Evolutionary conservation across 768 basidiomycete species (phyloP), one percentile per base, ranked within the genome.

Genomic region (Tulasnella sp.): DNA sequence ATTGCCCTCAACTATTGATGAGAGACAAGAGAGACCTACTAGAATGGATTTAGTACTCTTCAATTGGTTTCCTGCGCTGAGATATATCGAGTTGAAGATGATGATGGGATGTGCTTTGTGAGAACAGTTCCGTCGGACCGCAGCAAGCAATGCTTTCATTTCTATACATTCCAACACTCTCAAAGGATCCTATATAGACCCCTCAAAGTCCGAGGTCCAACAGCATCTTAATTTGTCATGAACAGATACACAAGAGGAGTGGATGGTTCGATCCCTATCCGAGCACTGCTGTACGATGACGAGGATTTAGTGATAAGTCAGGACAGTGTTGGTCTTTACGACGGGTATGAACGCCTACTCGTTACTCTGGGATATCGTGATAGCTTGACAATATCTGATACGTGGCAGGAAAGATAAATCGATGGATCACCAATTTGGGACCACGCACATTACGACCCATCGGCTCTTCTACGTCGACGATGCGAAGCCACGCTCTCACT

Each of bases 241-340:
- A 53, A 61, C 26, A 21, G 21, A n/a, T 59, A 76, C 68, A 78
- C 81, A 41, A 73, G 70, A 65, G 64, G 72, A 23, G 74, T 87
- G 3, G 88, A 91, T 63, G 88, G 87, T 21, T 82, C 84, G 0
- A 88, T 90, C 43, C 89, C 90, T 3, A 74, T 90, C 15, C 76
- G 76, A 23, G 88, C 88, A 1, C 74, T 88, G 15, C 75, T 93
- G 0, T 92, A 88, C 67, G 76, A 80, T 13, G 89, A 92, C 58
- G 95, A 98, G 71, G 81, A 82, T 47, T 73, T 88, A 29, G 72
- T 88, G 1, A 76, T 80, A 5, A 80, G 78, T 47, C 89, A 91
- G 68, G 86, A 90, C 47, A 74, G 74, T 52, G 84, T 97, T 4
- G 94, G 94, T 0, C 83, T 98, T 58, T 98, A 98, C 67, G 85